Base-by-base conservation (phyloP, 2,329 filamentous ascomycete species). In the Laburnicola sp. region DNA sequence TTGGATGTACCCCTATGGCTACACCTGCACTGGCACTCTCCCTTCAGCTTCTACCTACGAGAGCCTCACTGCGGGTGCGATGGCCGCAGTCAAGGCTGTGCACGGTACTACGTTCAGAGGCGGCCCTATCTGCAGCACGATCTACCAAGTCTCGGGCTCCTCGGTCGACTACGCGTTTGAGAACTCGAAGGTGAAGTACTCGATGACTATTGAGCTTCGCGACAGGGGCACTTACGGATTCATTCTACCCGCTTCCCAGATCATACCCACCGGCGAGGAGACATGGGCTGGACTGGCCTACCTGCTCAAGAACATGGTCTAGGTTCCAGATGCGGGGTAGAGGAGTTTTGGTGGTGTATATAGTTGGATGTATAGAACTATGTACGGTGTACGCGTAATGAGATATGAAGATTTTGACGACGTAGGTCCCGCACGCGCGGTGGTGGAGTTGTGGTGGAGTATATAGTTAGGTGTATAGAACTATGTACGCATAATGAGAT, bases 71-170 rank as follows among this genome's bases (percentile, higher is more conserved):
- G 64, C 65, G 9, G 70, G 75, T 10, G 76, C 75, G 8, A 76
- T 77, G 8, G 67, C 76, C 3, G 83, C 82, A 9, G 82, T 86
- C 60, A 66, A 76, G 22, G 80, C 80, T 0, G 78, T 82, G 2
- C 81, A 82, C 40, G 76, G 75, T 2, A 80, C 76, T 6, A 48
- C 54, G 7, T 72, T 49, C 76, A 76, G 69, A 51, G 63, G 45
- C 64, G 79, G 79, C 2, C 77, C 77, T 3, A 77, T 81, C 56
- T 87, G 85, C 66, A 73, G 74, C 16, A 86, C 82, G 28, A 79
- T 86, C 50, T 87, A 87, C 65, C 76, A 80, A 37, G 80, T 82
- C 1, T 75, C 75, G 11, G 78, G 78, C 2, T 67, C 60, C 26
- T 74, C 70, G 5, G 68, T 72, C 2, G 78, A 80, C 55, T 79